A percentile compares a stretch with the other conserved stretches of the same genome.
These are phyloP conservation scores for Phytophthora meadii DNA, from an alignment of 352 stramenopile species.

Conservation along the genomic window DNA sequence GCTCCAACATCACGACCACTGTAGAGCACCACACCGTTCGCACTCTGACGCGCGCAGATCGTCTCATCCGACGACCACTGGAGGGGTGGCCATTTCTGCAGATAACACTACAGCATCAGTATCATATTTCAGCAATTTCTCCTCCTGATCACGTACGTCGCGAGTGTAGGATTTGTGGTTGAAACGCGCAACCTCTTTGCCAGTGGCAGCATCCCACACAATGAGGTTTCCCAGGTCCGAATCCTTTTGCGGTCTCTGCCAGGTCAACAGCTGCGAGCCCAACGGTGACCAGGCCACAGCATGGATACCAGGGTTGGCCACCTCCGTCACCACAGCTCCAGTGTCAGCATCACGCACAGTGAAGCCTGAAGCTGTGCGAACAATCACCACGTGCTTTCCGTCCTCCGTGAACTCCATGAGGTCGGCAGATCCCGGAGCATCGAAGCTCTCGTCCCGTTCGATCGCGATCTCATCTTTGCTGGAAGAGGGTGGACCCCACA, in stretches of 20 bases:
- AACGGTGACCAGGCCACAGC: conserved; percentile 84
- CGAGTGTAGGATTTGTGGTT: conserved; percentile 88
- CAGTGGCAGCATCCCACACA: conserved; percentile 75
- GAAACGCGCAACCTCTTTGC: conserved; percentile 73
- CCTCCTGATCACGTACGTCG: conserved; percentile 55
- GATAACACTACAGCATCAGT: conserved; percentile 8
- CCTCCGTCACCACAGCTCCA: conserved; percentile 62
- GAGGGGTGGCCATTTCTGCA: conserved; percentile 88
- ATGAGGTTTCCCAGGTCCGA: conserved; percentile 79
- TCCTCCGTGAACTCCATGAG: conserved; percentile 83
- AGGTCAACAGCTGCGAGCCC: conserved; percentile 86
- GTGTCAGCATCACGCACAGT: conserved; percentile 73
- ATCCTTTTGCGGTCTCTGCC: conserved; percentile 87
- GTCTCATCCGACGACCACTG: conserved; percentile 92
- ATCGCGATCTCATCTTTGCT: conserved; percentile 57
- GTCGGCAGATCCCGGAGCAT: conserved; percentile 48
- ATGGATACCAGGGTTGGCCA: conserved; percentile 79
- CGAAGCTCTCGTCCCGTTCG: conserved; percentile 59
- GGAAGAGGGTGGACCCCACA: conserved; percentile 75
- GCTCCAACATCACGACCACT: conserved; percentile 66
- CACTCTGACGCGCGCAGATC: conserved; percentile 81
- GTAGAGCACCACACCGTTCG: conserved; percentile 83
- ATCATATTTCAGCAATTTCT: background rate
- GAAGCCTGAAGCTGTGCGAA: conserved; percentile 69
- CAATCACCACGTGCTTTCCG: conserved; percentile 70